phyloP scores from a whole-genome alignment of 73 alveolate species.

The Urostyla sp. region DNA sequence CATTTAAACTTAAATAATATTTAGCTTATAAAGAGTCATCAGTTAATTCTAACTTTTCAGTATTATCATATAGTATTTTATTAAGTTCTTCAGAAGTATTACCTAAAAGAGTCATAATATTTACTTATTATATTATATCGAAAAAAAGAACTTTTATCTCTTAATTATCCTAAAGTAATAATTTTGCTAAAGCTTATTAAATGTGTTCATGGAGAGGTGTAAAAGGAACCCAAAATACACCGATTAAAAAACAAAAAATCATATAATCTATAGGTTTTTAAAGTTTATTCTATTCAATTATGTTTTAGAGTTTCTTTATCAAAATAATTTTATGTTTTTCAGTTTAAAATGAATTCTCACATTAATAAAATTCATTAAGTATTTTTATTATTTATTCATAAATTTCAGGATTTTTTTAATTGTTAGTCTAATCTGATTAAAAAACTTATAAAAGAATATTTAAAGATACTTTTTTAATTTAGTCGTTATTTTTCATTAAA shows the following conservation, averaged over 20 bases:
- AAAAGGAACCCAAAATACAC: slow-evolving; percentile 48
- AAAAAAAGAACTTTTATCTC: background rate
- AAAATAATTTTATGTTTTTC: slow-evolving; percentile 39
- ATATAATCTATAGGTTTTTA: background rate
- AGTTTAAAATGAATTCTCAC: slow-evolving; percentile 34
- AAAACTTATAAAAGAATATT: too few relatives aligned
- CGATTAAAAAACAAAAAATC: slow-evolving; percentile 20
- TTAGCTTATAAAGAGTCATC: slow-evolving; percentile 22
- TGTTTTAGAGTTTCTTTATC: slow-evolving; percentile 19
- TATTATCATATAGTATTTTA: too few relatives aligned
- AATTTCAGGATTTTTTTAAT: too few relatives aligned
- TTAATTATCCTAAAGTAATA: slow-evolving; percentile 7
- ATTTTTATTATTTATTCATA: too few relatives aligned
- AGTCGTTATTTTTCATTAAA: too few relatives aligned
- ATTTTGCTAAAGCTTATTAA: slow-evolving; percentile 24
- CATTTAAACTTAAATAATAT: too few relatives aligned
- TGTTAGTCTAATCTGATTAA: too few relatives aligned
- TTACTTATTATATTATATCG: background rate
- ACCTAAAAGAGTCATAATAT: background rate
- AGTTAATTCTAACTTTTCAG: background rate
- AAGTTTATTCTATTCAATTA: slow-evolving; percentile 15
- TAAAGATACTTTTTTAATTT: too few relatives aligned
- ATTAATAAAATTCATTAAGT: slow-evolving; percentile 5
- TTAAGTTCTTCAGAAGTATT: slow-evolving; percentile 8
- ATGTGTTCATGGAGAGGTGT: slow-evolving; percentile 47